phyloP scores from a whole-genome alignment of 768 basidiomycete genomes.

The Kwoniella shandongensis region DNA sequence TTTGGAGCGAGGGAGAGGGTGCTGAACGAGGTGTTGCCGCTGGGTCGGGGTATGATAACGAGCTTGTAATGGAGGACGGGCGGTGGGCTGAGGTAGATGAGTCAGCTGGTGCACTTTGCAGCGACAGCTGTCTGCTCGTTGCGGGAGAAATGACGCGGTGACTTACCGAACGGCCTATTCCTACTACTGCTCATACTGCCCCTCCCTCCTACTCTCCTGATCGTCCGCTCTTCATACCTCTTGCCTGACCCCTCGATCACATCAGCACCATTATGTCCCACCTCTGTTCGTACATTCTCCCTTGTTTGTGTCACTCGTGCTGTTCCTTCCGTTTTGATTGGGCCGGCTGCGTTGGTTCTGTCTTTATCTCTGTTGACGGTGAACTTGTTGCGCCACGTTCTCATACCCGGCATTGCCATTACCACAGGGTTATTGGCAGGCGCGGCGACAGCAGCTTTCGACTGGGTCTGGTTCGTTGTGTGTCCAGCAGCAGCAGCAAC shows the following conservation, averaged over 20 bases:
- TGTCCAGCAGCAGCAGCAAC: not conserved
- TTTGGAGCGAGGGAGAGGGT: slow-evolving; percentile 2
- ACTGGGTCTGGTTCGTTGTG: not conserved
- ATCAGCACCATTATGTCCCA: too few species aligned
- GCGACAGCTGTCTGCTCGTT: not conserved
- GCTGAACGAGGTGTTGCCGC: slow-evolving; percentile 15
- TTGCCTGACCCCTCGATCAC: too few species aligned
- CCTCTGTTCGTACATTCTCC: not conserved
- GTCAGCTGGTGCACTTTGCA: too few species aligned
- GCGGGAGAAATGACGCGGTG: not conserved
- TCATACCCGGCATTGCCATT: slow-evolving; percentile 18
- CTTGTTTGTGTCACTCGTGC: slow-evolving; percentile 4
- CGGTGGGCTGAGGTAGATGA: slow-evolving; percentile 5
- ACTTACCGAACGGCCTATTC: slow-evolving; percentile 1
- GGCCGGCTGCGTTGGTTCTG: not conserved
- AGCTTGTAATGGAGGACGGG: slow-evolving; percentile 10
- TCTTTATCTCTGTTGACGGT: slow-evolving; percentile 6
- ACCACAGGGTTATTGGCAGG: too few species aligned
- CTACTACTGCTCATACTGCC: not conserved
- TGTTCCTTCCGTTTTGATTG: slow-evolving; percentile 9
- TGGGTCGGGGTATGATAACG: slow-evolving; percentile 7
- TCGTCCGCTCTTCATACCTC: slow-evolving; percentile 17
- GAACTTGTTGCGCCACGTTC: slow-evolving; percentile 25
- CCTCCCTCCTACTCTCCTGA: slow-evolving; percentile 4
- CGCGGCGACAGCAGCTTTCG: too few species aligned